Evolutionary conservation across 345 rosid species (phyloP).

Genomic region (Populus ilicifolia): DNA sequence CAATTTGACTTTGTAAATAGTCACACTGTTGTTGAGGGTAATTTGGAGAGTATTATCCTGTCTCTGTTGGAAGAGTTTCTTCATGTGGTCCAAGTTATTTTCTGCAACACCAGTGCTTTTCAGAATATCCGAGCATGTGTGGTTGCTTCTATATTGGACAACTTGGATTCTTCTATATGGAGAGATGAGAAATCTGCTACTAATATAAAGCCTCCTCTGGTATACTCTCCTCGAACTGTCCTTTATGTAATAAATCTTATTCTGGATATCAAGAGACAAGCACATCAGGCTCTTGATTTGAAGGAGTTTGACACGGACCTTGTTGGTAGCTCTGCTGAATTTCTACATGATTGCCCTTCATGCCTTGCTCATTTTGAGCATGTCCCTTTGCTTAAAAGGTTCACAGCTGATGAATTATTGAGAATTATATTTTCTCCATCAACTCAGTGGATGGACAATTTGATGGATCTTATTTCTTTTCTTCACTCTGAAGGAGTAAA

Average conservation of each 20-base stretch:
- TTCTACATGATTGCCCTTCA: constrained; percentile 38
- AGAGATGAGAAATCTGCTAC: constrained; percentile 51
- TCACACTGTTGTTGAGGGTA: constrained; percentile 55
- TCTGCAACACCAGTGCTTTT: constrained; percentile 50
- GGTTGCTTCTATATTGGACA: constrained; percentile 60
- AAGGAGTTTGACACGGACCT: constrained; percentile 43
- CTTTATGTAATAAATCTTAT: constrained; percentile 56
- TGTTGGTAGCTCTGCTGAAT: constrained; percentile 26
- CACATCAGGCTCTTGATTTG: constrained; percentile 45
- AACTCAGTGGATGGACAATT: constrained; percentile 71
- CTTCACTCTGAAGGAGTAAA: constrained; percentile 82
- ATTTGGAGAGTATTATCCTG: constrained; percentile 63
- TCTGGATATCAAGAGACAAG: constrained; percentile 63
- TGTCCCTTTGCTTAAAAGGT: constrained; percentile 63
- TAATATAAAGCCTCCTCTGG: constrained; percentile 57
- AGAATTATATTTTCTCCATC: constrained; percentile 67
- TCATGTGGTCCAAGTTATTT: constrained; percentile 64
- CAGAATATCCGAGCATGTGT: constrained; percentile 71
- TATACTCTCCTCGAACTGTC: constrained; percentile 74
- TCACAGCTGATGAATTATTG: constrained; percentile 55
- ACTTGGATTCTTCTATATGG: constrained; percentile 71
- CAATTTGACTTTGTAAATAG: constrained; percentile 59
- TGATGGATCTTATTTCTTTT: constrained; percentile 60
- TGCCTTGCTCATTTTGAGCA: constrained; percentile 49
- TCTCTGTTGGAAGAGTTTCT: constrained; percentile 78